Evolutionary conservation across 352 stramenopile genomes (phyloP).

Genomic region (Phytopythium aichiense): DNA sequence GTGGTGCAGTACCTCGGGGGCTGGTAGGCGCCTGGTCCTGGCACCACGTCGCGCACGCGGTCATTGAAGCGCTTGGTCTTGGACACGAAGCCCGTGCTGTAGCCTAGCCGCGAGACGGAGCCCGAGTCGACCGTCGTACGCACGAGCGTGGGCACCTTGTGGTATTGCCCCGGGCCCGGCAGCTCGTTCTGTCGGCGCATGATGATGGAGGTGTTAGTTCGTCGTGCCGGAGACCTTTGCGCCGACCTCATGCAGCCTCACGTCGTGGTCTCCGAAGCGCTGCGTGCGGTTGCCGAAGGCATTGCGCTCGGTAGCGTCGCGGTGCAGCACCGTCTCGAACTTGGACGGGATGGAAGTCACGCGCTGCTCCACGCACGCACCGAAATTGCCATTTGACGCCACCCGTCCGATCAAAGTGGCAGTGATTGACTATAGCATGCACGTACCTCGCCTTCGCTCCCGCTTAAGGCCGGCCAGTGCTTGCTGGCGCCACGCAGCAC

Average conservation of each 20-base stretch:
- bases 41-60: conserved; percentile 35
- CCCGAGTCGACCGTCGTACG: conserved; percentile 59
- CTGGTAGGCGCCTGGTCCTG: conserved; percentile 66
- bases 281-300: conserved; percentile 66
- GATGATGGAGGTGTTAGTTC: neutral
- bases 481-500: conserved; percentile 19
- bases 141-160: conserved; percentile 56
- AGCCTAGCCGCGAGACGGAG: conserved; percentile 68
- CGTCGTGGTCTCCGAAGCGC: conserved; percentile 59
- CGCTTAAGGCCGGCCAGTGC: neutral
- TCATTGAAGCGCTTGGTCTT: conserved; percentile 73
- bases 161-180: conserved; percentile 65
- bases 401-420: neutral
- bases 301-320: conserved; percentile 52
- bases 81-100: conserved; percentile 75
- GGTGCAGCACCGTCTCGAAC: conserved; percentile 67
- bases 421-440: neutral
- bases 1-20: conserved; percentile 27
- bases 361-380: conserved; percentile 16
- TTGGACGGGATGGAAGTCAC: conserved; percentile 78
- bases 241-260: conserved; percentile 1
- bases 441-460: conserved; percentile 7
- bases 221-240: too few relatives aligned
- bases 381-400: neutral
- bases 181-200: conserved; percentile 47